A percentile compares a stretch with the other conserved stretches of the same genome.
Conservation (phyloP, 192 early-diverging fungal genomes). For the Coemansia sp. region DNA sequence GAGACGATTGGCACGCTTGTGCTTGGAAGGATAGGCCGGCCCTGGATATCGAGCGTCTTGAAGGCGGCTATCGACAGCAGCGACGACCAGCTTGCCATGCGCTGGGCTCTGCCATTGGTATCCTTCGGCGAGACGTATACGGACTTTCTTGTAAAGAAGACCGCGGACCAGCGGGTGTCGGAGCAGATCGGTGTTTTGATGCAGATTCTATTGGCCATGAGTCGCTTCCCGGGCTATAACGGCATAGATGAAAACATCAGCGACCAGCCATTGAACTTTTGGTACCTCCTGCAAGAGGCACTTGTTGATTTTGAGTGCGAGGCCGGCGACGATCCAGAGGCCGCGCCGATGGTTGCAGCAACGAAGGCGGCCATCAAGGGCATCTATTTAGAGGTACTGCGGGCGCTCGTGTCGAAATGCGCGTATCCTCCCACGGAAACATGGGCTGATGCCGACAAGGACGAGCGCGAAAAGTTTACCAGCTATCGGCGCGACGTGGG, state of each 20-base stretch:
- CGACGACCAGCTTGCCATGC: conserved; percentile 19
- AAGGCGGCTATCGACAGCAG: conserved; percentile 11
- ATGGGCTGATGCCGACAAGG: conserved; percentile 59
- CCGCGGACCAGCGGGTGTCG: conserved; percentile 9
- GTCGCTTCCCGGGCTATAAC: conserved; percentile 66
- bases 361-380: conserved; percentile 30
- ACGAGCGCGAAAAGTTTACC: conserved; percentile 58
- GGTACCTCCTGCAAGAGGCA: conserved; percentile 70
- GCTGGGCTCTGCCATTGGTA: conserved; percentile 29
- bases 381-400: conserved; percentile 56
- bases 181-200: conserved; percentile 18
- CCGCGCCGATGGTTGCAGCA: conserved; percentile 2
- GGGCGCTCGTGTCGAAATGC: conserved; percentile 57
- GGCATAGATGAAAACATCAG: conserved; percentile 67
- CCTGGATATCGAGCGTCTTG: conserved; percentile 23
- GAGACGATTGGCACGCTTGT: conserved; percentile 30
- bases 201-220: conserved; percentile 60
- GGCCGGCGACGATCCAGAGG: conserved; percentile 17
- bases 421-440: conserved; percentile 55
- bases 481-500: conserved; percentile 70
- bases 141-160: conserved; percentile 29
- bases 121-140: conserved; percentile 47
- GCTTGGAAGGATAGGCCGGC: conserved; percentile 22
- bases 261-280: conserved; percentile 69
- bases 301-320: conserved; percentile 54